phyloP scores from a whole-genome alignment of 106 monocot genomes.

The Iris macrosiphon region DNA sequence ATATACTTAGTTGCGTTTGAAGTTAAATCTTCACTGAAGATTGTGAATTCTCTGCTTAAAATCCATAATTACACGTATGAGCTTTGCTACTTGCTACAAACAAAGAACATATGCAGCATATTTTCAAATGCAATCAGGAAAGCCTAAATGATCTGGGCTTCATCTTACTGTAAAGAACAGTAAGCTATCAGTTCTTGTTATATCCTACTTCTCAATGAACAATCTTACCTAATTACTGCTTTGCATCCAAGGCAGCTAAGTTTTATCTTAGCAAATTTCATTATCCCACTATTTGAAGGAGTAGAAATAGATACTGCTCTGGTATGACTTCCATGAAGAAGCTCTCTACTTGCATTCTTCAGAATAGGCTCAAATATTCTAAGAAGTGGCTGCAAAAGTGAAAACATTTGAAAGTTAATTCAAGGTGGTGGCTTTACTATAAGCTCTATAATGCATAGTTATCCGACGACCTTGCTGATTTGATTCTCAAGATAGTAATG shows the following conservation, averaged over 20 bases:
- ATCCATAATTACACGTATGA: neutral
- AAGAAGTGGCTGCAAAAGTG: slow-evolving; percentile 66
- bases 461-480: slow-evolving; percentile 80
- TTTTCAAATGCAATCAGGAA: neutral
- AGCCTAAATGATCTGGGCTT: no score
- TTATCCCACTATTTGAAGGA: slow-evolving; percentile 92
- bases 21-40: neutral
- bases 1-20: neutral
- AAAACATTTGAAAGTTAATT: neutral
- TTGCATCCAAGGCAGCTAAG: slow-evolving; percentile 92
- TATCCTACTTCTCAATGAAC: neutral
- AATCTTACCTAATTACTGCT: slow-evolving; percentile 69
- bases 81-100: neutral
- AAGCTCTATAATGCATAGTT: neutral
- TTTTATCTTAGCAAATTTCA: slow-evolving; percentile 94
- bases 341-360: slow-evolving; percentile 93
- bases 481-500: slow-evolving; percentile 99
- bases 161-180: no score
- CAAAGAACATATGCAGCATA: neutral
- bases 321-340: slow-evolving; percentile 96
- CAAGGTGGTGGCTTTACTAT: neutral
- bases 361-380: slow-evolving; percentile 99
- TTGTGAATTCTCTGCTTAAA: neutral
- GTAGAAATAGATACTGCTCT: slow-evolving; percentile 93
- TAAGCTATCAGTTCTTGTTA: no score